Base-by-base conservation (phyloP, 805 yeast species). In the Candida incommunis region DNA sequence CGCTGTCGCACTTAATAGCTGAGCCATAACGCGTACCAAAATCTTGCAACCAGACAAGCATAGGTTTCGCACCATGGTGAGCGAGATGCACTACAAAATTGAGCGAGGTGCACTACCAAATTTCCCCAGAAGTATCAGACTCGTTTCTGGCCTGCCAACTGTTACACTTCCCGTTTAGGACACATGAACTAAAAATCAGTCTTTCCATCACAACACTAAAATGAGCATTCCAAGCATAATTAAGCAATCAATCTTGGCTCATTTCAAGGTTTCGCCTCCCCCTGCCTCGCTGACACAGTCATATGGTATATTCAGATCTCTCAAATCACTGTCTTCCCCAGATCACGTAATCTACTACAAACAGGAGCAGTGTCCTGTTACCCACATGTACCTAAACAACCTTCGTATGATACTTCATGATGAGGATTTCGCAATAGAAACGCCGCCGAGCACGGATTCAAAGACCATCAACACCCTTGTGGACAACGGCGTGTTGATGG, bases 361-460 rank as follows among this genome's bases (percentile, higher is more conserved):
- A 21, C 61, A 58, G 47, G 50, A 50, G 13, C 44, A 50, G 42
- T 59, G 63, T 41, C 62, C 63, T 3, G 61, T 59, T 15, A 59
- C 64, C 20, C 58, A 56, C 43, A 52, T 51, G 46, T 55, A 60
- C 23, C 52, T 57, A 15, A 54, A 48, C 13, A 41, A 31, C 26
- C 44, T 59, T 15, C 49, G 51, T 16, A 53, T 58, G 22, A 53
- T 59, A 4, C 43, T 58, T 22, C 56, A 59, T 44, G 64, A 59
- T 37, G 26, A 35, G 13, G 43, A 27, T 25, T n/a, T n/a, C n/a
- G n/a, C n/a, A n/a, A n/a, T n/a, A n/a, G 27, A 20, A 48, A 53
- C 23, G 3, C 15, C 20, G 24, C 40, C 3, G 35, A 43, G 26
- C 34, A 26, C 9, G 41, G 22, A 11, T 23, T 43, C 4, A 22